phyloP scores from a whole-genome alignment of 1,284 basidiomycete species.

The Ustilago tritici region DNA sequence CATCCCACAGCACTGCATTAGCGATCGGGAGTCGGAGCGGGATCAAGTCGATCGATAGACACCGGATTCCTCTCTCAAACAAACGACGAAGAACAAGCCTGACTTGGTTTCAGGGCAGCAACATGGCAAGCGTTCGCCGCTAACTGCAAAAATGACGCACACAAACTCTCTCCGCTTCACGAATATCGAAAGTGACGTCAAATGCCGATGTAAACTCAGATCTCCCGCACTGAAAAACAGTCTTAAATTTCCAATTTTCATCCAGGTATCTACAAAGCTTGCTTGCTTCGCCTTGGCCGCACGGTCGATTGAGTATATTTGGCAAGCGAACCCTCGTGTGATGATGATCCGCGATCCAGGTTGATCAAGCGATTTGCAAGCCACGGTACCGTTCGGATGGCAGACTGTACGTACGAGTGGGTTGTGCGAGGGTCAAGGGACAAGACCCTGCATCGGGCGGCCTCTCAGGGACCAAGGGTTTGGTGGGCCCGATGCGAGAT shows the following conservation, averaged over 20 bases:
- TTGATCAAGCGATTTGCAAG: not conserved
- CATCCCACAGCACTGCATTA: not conserved
- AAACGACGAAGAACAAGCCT: not conserved
- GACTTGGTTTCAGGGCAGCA: not conserved
- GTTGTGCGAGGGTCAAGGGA: not conserved
- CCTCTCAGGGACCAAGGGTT: not conserved
- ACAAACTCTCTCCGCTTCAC: not conserved
- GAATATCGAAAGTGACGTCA: constrained; percentile 6
- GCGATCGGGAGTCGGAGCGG: constrained; percentile 4
- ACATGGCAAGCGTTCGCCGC: not conserved
- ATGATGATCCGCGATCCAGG: constrained; percentile 3
- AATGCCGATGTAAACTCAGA: not conserved
- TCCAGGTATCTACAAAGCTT: no score
- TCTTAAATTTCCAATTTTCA: not conserved
- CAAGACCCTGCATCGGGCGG: not conserved
- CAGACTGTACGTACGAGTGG: not conserved
- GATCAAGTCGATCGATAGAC: not conserved
- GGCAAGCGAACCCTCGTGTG: not conserved
- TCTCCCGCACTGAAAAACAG: not conserved
- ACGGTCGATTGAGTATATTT: not conserved
- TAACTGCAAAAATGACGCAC: not conserved
- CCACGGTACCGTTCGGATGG: not conserved
- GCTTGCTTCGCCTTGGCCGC: not conserved
- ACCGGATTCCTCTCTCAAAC: not conserved
- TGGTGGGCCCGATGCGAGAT: not conserved